These are phyloP conservation scores for Tricholomella constricta DNA, from an alignment of 768 basidiomycete genomes.

Conservation along the genomic window DNA sequence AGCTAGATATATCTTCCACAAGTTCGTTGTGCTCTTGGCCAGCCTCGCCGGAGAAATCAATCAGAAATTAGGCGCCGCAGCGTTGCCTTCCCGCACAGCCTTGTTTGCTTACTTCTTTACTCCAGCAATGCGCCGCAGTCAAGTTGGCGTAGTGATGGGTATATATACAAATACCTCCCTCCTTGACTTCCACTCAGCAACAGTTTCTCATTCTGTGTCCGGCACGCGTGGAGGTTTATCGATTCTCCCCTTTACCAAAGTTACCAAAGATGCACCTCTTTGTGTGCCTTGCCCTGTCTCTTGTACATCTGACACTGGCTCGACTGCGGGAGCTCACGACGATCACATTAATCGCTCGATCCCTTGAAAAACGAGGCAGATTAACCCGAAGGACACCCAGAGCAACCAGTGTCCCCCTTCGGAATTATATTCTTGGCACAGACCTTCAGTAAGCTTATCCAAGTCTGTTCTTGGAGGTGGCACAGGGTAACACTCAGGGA, in stretches of 20 bases:
- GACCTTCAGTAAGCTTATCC: slow-evolving; percentile 48
- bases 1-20: slow-evolving; percentile 20
- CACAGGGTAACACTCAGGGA: no score
- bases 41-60: neutral
- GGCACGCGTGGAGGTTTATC: no score
- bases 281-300: neutral
- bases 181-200: no score
- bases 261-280: neutral
- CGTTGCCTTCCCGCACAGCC: no score
- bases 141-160: neutral
- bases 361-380: neutral
- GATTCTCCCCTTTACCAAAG: no score
- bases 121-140: neutral
- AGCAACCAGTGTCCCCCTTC: slow-evolving; percentile 42
- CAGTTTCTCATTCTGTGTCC: no score
- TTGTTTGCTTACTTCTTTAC: no score
- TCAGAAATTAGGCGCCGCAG: no score
- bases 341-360: slow-evolving; percentile 6
- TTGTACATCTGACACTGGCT: neutral
- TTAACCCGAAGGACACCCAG: slow-evolving; percentile 30
- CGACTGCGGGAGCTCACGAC: neutral
- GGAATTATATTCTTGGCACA: slow-evolving; percentile 55
- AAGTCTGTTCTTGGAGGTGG: neutral
- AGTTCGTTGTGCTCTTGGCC: neutral
- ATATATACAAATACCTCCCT: no score